A percentile compares a stretch with the other conserved stretches of the same genome.
phyloP scores from a whole-genome alignment of 2,329 filamentous ascomycete genomes.

The Xylariaceae sp. region DNA sequence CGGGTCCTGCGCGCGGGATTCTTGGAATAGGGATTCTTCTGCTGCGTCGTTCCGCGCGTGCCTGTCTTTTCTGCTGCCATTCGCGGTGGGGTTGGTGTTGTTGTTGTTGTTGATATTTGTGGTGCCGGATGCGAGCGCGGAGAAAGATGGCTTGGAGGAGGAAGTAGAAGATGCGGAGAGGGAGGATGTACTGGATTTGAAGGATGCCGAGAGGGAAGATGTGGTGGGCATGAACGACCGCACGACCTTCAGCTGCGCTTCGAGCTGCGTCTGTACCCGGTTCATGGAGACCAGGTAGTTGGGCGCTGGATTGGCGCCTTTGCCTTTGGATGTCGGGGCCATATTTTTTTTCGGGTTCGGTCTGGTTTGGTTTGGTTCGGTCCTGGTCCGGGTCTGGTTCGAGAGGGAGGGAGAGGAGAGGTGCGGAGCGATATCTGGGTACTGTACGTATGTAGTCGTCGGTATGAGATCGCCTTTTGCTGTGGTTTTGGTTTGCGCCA shows the following conservation, averaged over 20 bases:
- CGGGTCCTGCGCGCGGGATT: slow-evolving; percentile 21
- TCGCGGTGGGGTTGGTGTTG: slow-evolving; percentile 1
- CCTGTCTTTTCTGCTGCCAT: too few species aligned
- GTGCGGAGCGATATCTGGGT: not conserved
- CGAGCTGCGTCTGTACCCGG: slow-evolving; percentile 25
- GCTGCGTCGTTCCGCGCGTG: too few species aligned
- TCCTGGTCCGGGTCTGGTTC: not conserved
- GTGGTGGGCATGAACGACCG: slow-evolving; percentile 12
- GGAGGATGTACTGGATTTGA: slow-evolving; percentile 8
- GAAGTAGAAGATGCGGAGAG: too few species aligned
- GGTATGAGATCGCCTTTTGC: not conserved
- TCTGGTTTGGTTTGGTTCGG: not conserved
- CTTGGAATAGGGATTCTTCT: slow-evolving; percentile 18
- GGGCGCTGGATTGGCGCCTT: slow-evolving; percentile 28
- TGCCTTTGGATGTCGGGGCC: slow-evolving; percentile 23
- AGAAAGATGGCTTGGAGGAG: too few species aligned
- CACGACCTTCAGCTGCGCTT: slow-evolving; percentile 18
- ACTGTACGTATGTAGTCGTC: too few species aligned
- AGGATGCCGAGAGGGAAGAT: slow-evolving; percentile 1
- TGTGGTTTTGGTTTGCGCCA: too few species aligned
- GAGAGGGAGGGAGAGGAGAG: not conserved
- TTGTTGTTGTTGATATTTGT: not conserved
- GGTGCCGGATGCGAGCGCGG: slow-evolving; percentile 13
- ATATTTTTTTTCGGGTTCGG: slow-evolving; percentile 11
- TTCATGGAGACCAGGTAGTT: slow-evolving; percentile 29